A percentile compares a stretch with the other conserved stretches of the same genome.
Conservation (phyloP, 768 basidiomycete species). For the Rhodosporidiobolus odoratus region DNA sequence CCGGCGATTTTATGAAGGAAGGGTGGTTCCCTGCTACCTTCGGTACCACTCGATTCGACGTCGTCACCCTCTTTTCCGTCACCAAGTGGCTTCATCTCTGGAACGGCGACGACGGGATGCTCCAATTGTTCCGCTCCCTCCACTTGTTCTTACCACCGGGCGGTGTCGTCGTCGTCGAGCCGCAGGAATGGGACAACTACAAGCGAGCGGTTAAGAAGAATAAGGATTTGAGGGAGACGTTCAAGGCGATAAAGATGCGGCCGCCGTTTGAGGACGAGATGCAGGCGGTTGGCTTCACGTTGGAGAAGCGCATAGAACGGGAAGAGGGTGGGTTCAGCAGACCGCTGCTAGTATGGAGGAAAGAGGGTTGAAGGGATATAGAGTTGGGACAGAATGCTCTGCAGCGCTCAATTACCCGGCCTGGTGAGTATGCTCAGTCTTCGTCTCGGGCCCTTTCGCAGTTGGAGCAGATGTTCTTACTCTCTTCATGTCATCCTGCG, state of each 20-base stretch:
- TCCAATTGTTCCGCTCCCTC: slow-evolving; percentile 60
- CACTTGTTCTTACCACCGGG: slow-evolving; percentile 53
- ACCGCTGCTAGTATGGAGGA: slow-evolving; percentile 29
- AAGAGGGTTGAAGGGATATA: not conserved
- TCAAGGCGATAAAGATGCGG: slow-evolving; percentile 25
- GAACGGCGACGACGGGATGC: slow-evolving; percentile 64
- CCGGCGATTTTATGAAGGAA: slow-evolving; percentile 20
- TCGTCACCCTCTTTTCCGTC: slow-evolving; percentile 61
- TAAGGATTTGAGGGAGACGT: slow-evolving; percentile 20
- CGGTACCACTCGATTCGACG: slow-evolving; percentile 8
- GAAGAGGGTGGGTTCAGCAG: slow-evolving; percentile 33
- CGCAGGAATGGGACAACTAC: slow-evolving; percentile 80
- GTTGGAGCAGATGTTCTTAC: no score
- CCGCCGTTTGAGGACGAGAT: slow-evolving; percentile 29
- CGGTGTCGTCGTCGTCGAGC: slow-evolving; percentile 63
- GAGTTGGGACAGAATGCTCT: not conserved
- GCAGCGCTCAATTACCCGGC: not conserved
- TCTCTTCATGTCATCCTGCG: no score
- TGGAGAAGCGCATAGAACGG: slow-evolving; percentile 30
- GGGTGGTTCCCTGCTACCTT: slow-evolving; percentile 15
- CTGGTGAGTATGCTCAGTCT: not conserved
- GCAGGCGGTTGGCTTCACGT: slow-evolving; percentile 9
- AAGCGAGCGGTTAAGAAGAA: slow-evolving; percentile 64
- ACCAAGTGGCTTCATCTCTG: slow-evolving; percentile 93
- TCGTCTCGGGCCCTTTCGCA: no score